Evolutionary conservation across 2,329 filamentous ascomycete genomes (phyloP).

Genomic region (Metarhizium sp.): DNA sequence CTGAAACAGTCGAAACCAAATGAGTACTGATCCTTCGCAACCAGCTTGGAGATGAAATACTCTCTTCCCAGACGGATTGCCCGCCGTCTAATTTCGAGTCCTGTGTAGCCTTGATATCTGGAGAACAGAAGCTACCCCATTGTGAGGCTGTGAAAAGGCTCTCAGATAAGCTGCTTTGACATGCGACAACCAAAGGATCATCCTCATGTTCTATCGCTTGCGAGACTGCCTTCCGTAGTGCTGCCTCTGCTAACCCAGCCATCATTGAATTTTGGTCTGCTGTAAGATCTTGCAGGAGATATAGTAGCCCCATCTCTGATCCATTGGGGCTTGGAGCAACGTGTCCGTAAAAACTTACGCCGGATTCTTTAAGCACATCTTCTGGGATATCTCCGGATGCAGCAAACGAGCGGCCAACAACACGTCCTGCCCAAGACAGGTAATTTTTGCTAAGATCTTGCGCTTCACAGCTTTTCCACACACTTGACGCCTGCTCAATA

Average conservation of each 20-base stretch:
- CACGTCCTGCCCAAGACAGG: conserved; percentile 74
- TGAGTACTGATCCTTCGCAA: conserved; percentile 50
- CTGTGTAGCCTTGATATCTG: conserved; percentile 38
- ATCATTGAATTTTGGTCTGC: conserved; percentile 45
- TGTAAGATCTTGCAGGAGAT: conserved; percentile 52
- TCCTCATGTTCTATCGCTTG: conserved; percentile 39
- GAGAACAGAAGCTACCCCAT: conserved; percentile 46
- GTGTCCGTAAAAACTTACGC: conserved; percentile 39
- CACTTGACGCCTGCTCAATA: conserved; percentile 48
- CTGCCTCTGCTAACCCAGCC: conserved; percentile 52
- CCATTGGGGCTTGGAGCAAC: conserved; percentile 36
- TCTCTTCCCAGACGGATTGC: conserved; percentile 21
- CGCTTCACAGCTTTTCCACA: conserved; percentile 71
- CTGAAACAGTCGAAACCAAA: conserved; percentile 47
- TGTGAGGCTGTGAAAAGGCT: conserved; percentile 43
- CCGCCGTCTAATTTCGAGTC: conserved; percentile 7
- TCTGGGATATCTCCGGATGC: conserved; percentile 59
- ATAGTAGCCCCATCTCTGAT: conserved; percentile 56
- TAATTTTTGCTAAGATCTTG: conserved; percentile 57
- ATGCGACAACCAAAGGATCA: conserved; percentile 38
- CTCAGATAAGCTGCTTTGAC: conserved; percentile 41
- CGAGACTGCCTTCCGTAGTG: conserved; percentile 47
- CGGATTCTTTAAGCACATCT: conserved; percentile 51
- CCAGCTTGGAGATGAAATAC: conserved; percentile 45
- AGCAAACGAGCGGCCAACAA: conserved; percentile 76